Conservation (phyloP, 2,329 filamentous ascomycete genomes). For the Aspergillus pseudoglaucus region DNA sequence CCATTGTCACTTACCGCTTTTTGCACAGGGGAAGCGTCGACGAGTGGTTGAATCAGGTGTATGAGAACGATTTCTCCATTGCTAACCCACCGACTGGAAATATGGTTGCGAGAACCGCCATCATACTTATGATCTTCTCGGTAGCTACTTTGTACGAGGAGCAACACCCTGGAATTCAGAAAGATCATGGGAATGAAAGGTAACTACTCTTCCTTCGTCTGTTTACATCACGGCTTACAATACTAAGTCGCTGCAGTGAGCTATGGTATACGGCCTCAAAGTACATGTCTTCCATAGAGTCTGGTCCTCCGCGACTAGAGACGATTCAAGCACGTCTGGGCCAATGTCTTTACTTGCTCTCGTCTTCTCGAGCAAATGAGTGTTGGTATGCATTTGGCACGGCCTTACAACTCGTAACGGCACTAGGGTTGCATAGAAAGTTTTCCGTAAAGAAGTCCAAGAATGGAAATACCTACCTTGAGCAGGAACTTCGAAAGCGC, state of each 20-base stretch:
- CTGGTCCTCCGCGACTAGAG: conserved; percentile 49
- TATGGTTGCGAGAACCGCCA: conserved; percentile 43
- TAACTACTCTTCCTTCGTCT: conserved; percentile 7
- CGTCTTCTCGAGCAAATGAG: conserved; percentile 54
- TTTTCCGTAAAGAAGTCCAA: conserved; percentile 21
- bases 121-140: conserved; percentile 45
- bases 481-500: conserved; percentile 50
- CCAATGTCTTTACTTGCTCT: conserved; percentile 54
- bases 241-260: conserved; percentile 21
- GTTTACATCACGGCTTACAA: background rate
- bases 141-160: conserved; percentile 43
- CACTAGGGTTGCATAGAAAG: conserved; percentile 35
- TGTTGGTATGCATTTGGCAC: conserved; percentile 57
- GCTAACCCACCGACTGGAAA: conserved; percentile 33
- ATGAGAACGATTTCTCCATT: conserved; percentile 34
- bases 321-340: conserved; percentile 53
- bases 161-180: conserved; percentile 25
- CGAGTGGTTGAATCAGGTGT: conserved; percentile 38
- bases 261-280: conserved; percentile 34
- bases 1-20: conserved; percentile 55
- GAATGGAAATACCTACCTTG: conserved; percentile 24
- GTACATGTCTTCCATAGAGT: conserved; percentile 38
- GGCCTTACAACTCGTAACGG: conserved; percentile 48
- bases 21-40: conserved; percentile 50
- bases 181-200: conserved; percentile 23